Evolutionary conservation across 805 yeast genomes (phyloP), one percentile per base, ranked within the genome.

Genomic region (Candida glaebosa): DNA sequence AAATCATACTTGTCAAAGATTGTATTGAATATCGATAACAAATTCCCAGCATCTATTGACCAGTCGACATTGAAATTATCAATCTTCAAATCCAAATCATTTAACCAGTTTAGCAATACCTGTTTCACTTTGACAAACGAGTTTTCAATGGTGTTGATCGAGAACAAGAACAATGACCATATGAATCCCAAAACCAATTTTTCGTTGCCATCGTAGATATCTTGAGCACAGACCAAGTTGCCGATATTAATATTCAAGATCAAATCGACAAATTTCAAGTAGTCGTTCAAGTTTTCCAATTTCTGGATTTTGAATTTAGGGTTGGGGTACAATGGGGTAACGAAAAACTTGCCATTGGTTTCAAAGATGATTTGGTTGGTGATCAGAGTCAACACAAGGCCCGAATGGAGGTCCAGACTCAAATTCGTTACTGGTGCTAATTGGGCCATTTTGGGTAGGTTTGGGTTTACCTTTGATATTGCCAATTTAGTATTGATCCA

Each of bases 51-150:
- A 56, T 65, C 68, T 20, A 65, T 43, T 6, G 72, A 68, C 86
- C 86, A 81, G 48, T 78, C 73, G 28, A 69, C 56, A 31, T 76
- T 65, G 56, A 81, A 81, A 53, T 81, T 79, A 9, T 57, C 45
- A 20, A 81, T 53, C 31, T 51, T 47, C 37, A 49, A 46, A 16
- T 52, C 40, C 5, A 58, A 47, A 32, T 39, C 43, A 50, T 78
- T 80, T 42, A 82, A 67, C 87, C 87, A 81, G 8, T 67, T 51
- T 37, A 76, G 53, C 35, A 69, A 47, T 18, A 61, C 53, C 15
- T 43, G 12, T 45, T 64, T 67, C 28, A 69, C 57, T 43, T 66
- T 58, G n/a, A 48, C 37, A 30, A 60, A 50, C 16, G 69, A 60
- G 35, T 47, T 46, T 34, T 54, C 48, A 18, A 53, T 63, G 34